Base-by-base conservation (phyloP, 768 basidiomycete genomes). In the Cyclocybe aegerita region DNA sequence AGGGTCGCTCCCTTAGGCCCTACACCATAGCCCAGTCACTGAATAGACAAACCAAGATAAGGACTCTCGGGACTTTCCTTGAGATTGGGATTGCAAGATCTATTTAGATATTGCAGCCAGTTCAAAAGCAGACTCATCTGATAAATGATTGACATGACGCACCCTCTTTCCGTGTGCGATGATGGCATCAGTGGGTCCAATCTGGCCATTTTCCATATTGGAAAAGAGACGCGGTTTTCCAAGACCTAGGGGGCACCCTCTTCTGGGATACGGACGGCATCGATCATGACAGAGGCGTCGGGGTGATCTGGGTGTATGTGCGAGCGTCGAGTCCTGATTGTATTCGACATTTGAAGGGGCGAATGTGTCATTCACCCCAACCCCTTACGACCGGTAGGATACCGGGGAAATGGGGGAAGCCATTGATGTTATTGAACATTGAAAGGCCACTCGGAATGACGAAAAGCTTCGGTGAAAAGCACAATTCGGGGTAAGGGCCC, bases 371-470 rank as follows among this genome's bases (percentile, higher is more conserved):
- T n/a, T n/a, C n/a, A n/a, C n/a, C n/a, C 39, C 32, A n/a, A 41
- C 52, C 53, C 59, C 57, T 60, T 59, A 50, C 58, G 50, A 62
- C 55, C 63, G 61, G 59, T 23, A 47, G 53, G 51, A 52, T 51
- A 52, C 52, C 60, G 59, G 61, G 14, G 49, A 48, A 57, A 56
- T 54, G 35, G 49, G 48, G 46, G 55, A 43, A 42, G 39, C 53
- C 53, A 50, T 43, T 33, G 42, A 48, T 31, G 37, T 23, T 11
- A 42, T 42, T 14, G 41, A 14, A 11, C 12, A 29, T 8, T 17
- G 17, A 23, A 12, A 23, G 23, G 4, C 4, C 23, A 23, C 23
- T 23, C 23, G 23, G 23, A 23, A 23, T 23, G 23, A 23, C 23
- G 23, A 23, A 23, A 23, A 54, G 29, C 5, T 15, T 9, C 36